Percentiles rank a stretch among this genome's conserved stretches.
Conservation (phyloP, 148 eudicot genomes). For the Cornus suecica region DNA sequence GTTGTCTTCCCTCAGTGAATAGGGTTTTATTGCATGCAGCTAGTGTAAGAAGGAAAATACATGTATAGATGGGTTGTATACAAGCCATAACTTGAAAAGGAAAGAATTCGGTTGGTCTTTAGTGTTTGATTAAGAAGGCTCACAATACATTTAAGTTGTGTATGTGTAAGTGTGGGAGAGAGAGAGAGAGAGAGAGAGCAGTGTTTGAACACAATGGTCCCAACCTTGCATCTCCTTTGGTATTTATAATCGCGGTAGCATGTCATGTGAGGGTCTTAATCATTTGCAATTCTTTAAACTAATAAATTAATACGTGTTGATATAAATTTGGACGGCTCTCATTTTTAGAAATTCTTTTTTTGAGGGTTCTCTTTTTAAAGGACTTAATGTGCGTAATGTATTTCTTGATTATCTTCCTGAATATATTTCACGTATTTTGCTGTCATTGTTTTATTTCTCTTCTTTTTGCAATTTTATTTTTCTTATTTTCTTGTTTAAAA, state of each 20-base stretch:
- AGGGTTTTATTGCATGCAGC: conserved; percentile 14
- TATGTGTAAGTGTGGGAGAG: neutral
- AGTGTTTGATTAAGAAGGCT: neutral
- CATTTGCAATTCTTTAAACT: neutral
- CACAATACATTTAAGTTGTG: neutral
- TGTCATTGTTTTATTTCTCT: neutral
- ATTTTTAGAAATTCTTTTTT: neutral
- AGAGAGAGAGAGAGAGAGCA: conserved; percentile 1
- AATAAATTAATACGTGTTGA: neutral
- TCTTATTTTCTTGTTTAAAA: too few relatives aligned
- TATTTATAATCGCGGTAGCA: conserved; percentile 19
- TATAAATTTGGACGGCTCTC: neutral
- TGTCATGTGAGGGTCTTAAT: neutral
- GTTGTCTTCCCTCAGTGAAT: conserved; percentile 26
- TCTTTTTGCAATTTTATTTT: too few relatives aligned
- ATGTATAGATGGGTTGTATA: conserved; percentile 4
- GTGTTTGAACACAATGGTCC: neutral
- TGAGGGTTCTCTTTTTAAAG: neutral
- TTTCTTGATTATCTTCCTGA: neutral
- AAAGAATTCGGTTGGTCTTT: neutral
- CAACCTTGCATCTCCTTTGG: neutral
- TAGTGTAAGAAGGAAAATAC: conserved; percentile 17
- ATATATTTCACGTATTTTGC: neutral
- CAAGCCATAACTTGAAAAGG: conserved; percentile 21
- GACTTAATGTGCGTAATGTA: neutral